Evolutionary conservation across 805 yeast species (phyloP), one percentile per base, ranked within the genome.

Genomic region (Starmerella gropengiesseri): DNA sequence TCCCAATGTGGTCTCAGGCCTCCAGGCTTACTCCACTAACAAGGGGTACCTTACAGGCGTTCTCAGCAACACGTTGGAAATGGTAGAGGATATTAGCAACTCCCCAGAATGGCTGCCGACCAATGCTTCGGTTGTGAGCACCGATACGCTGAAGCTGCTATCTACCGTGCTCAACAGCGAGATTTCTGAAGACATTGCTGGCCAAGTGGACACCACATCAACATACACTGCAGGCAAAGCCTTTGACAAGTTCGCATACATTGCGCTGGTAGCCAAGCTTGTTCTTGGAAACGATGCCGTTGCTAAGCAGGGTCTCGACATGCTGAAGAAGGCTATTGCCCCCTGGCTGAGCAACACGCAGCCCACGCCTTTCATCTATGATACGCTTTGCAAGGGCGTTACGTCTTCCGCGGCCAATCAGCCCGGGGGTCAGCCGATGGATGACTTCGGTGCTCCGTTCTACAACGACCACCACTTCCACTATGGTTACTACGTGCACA

Each of bases 211-310:
- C 54, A 65, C 78, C 9, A 84, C 84, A 48, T 84, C 95, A 0
- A 87, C 87, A 82, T 89, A 89, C 62, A 77, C 83, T 17, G 73
- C 94, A 2, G 98, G 97, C 11, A 89, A 91, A 59, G 70, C 76
- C 21, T 65, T 87, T 38, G 95, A 86, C 52, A 91, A 87, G 63
- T 91, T 82, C 62, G 95, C 97, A 0, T 81, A 81, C 69, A 71
- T 91, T 40, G 67, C 85, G 12, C 81, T 81, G 49, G 83, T 78
- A 9, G 75, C 79, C 29, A 77, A 80, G 42, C 77, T 69, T 48
- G 69, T 89, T 16, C 60, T 89, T 34, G 58, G 73, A 16, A 81
- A 87, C 56, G 56, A 61, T 0, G 59, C 55, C 1, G 61, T 80
- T 43, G 71, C 91, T 1, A 52, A 59, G 12, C 59, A 59, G 7